These are phyloP conservation scores for Trifolium repens DNA, from an alignment of 306 rosid species.

Conservation along the genomic window DNA sequence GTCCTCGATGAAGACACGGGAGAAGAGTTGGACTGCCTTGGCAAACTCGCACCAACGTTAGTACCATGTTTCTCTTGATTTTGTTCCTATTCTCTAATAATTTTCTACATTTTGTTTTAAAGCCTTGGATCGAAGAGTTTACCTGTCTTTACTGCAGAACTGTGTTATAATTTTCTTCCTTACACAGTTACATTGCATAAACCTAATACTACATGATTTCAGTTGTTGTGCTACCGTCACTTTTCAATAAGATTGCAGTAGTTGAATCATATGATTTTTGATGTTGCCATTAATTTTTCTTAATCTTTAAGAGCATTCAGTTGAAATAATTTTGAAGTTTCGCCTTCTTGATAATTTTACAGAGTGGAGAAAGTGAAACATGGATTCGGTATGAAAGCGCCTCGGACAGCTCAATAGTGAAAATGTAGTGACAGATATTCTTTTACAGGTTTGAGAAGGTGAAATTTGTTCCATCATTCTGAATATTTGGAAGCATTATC, in stretches of 20 bases:
- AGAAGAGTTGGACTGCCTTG: constrained; percentile 92
- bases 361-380: constrained; percentile 88
- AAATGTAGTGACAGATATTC: constrained; percentile 24
- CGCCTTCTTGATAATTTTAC: constrained; percentile 37
- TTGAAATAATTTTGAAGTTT: constrained; percentile 14
- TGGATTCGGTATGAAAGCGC: constrained; percentile 94
- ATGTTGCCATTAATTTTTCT: constrained; percentile 25
- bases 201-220: neutral
- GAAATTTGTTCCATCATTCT: constrained; percentile 34
- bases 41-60: constrained; percentile 99
- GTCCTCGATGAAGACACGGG: constrained; percentile 91
- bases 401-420: constrained; percentile 58
- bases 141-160: neutral
- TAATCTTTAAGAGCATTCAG: constrained; percentile 6
- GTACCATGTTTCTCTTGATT: constrained; percentile 33
- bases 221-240: constrained; percentile 6
- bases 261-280: neutral
- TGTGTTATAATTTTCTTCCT: neutral
- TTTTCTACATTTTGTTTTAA: neutral
- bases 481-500: constrained; percentile 27
- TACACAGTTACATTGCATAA: neutral
- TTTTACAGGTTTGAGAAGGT: constrained; percentile 23
- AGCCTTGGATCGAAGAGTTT: no score
- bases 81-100: constrained; percentile 8
- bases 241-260: neutral